These are phyloP conservation scores for Fraxinus anomala DNA, from an alignment of 257 asterid genomes.

Conservation along the genomic window DNA sequence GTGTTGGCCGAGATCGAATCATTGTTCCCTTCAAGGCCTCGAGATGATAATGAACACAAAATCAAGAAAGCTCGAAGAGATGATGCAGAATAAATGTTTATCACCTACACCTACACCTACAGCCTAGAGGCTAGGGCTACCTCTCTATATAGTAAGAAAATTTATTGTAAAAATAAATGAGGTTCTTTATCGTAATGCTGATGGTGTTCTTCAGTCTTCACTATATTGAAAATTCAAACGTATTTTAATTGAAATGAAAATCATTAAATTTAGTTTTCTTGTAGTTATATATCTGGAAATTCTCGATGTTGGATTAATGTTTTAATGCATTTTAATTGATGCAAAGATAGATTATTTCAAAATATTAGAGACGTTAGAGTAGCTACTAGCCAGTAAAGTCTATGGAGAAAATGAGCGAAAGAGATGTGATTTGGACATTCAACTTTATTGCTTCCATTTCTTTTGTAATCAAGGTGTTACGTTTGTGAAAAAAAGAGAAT, in stretches of 20 bases:
- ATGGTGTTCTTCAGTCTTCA: neutral
- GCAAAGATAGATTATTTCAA: neutral
- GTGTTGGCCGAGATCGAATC: slow-evolving; percentile 45
- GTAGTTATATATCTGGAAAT: neutral
- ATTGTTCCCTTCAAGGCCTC: slow-evolving; percentile 27
- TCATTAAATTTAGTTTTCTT: neutral
- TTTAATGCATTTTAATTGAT: neutral
- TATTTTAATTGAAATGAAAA: neutral
- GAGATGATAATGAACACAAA: neutral
- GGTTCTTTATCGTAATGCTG: neutral
- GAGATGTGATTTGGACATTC: neutral
- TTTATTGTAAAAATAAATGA: neutral
- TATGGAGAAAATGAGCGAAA: neutral
- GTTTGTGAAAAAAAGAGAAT: neutral
- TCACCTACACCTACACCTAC: neutral
- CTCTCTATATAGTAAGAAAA: neutral
- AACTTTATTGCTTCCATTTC: neutral
- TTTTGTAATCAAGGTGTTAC: slow-evolving; percentile 2
- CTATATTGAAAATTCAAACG: neutral
- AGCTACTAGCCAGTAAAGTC: neutral
- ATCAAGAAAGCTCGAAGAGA: slow-evolving; percentile 50
- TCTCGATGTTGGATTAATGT: neutral
- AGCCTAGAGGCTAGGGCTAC: too few relatives aligned
- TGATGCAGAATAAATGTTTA: slow-evolving; percentile 28
- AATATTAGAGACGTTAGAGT: neutral